phyloP scores from a whole-genome alignment of 352 stramenopile species.

The Phytophthora podocarpi region DNA sequence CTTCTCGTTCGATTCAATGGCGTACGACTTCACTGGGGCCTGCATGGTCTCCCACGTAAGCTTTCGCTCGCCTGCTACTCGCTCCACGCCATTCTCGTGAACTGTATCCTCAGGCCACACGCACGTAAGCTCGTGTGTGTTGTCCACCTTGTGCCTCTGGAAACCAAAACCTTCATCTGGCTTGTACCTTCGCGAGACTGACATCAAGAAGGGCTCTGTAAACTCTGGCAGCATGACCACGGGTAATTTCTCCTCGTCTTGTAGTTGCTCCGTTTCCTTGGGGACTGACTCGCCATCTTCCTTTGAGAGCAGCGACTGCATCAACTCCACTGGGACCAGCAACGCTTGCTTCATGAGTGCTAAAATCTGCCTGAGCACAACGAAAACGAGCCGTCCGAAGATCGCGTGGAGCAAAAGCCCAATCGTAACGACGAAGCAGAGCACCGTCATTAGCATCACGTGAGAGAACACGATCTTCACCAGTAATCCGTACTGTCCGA shows the following conservation, averaged over 20 bases:
- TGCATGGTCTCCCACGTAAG: slow-evolving; percentile 73
- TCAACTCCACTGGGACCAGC: slow-evolving; percentile 20
- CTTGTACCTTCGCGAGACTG: slow-evolving; percentile 30
- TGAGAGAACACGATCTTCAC: slow-evolving; percentile 57
- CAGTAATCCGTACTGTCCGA: slow-evolving; percentile 41
- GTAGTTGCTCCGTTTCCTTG: slow-evolving; percentile 6
- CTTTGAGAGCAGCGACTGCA: slow-evolving; percentile 5
- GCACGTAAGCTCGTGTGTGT: slow-evolving; percentile 54
- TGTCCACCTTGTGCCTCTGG: slow-evolving; percentile 33
- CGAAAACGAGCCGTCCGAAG: slow-evolving; percentile 32
- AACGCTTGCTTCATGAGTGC: slow-evolving; percentile 19
- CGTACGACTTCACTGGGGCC: slow-evolving; percentile 61
- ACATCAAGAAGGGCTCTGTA: slow-evolving; percentile 47
- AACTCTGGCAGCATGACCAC: slow-evolving; percentile 46
- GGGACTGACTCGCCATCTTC: slow-evolving; percentile 10
- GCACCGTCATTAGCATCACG: slow-evolving; percentile 52
- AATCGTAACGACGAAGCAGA: slow-evolving; percentile 38
- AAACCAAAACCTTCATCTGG: slow-evolving; percentile 45
- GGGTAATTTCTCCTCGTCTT: slow-evolving; percentile 18
- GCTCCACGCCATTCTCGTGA: slow-evolving; percentile 33
- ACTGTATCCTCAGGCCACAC: slow-evolving; percentile 57
- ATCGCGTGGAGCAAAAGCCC: slow-evolving; percentile 46
- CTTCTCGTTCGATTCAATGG: slow-evolving; percentile 65
- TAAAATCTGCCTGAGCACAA: slow-evolving; percentile 30
- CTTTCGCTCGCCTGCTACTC: slow-evolving; percentile 41